phyloP scores from a whole-genome alignment of 2,329 filamentous ascomycete species.

The Verticillium dahliae region DNA sequence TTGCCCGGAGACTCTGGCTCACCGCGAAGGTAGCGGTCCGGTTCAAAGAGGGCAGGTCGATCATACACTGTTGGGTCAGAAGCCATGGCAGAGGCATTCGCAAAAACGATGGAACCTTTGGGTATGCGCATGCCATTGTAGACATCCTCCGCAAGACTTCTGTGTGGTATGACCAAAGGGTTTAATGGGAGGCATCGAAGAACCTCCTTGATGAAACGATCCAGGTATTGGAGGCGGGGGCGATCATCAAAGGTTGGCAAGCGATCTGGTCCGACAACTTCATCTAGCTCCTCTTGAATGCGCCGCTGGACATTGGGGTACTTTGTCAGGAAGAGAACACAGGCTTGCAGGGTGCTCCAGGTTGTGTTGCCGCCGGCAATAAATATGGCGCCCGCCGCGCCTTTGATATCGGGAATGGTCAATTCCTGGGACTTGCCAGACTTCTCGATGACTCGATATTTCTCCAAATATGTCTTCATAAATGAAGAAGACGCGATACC shows the following conservation, averaged over 20 bases:
- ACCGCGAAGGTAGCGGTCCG: slow-evolving; percentile 36
- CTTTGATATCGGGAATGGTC: slow-evolving; percentile 38
- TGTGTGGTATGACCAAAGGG: slow-evolving; percentile 48
- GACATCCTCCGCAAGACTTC: slow-evolving; percentile 44
- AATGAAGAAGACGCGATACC: slow-evolving; percentile 22
- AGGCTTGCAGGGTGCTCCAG: slow-evolving; percentile 26
- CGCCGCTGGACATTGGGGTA: slow-evolving; percentile 38
- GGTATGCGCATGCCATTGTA: slow-evolving; percentile 53
- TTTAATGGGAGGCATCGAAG: slow-evolving; percentile 36
- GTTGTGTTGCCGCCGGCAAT: slow-evolving; percentile 41
- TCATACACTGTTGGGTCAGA: slow-evolving; percentile 31
- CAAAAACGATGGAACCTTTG: slow-evolving; percentile 38
- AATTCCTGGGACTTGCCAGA: slow-evolving; percentile 21
- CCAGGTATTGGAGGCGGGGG: slow-evolving; percentile 33
- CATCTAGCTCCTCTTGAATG: slow-evolving; percentile 36
- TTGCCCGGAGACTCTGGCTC: slow-evolving; percentile 39
- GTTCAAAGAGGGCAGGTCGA: slow-evolving; percentile 36
- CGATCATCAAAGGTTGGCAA: slow-evolving; percentile 40
- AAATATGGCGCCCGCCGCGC: slow-evolving; percentile 39
- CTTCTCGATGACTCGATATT: neutral
- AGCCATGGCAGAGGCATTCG: slow-evolving; percentile 38
- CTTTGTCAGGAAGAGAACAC: slow-evolving; percentile 11
- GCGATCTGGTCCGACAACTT: slow-evolving; percentile 34
- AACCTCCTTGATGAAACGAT: slow-evolving; percentile 39
- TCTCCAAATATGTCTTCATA: slow-evolving; percentile 20